phyloP scores from a whole-genome alignment of 139 green algal genomes.

The Chlamydomonas sphaeroides region DNA sequence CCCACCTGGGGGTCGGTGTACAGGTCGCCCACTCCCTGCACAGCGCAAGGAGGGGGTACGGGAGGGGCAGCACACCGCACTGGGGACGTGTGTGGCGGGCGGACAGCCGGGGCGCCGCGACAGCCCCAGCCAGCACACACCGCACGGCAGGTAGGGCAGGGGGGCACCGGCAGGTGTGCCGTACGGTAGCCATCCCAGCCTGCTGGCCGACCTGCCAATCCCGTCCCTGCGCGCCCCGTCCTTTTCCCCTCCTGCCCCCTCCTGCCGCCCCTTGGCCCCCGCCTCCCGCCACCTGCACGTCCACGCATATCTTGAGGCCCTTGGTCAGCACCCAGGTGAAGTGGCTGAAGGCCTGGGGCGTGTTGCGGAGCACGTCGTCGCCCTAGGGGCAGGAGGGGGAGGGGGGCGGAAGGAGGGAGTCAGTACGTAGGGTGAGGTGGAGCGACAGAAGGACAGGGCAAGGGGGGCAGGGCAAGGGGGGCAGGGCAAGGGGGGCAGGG shows the following conservation, averaged over 20 bases:
- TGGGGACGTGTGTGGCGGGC: not conserved
- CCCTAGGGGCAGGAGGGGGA: conserved; percentile 11
- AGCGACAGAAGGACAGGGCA: not conserved
- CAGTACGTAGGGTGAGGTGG: not conserved
- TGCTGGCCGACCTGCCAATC: no score
- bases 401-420: not conserved
- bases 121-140: no score
- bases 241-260: not conserved
- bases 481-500: not conserved
- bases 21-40: conserved; percentile 61
- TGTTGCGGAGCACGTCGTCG: conserved; percentile 32
- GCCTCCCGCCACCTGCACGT: conserved; percentile 36
- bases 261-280: no score
- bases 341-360: conserved; percentile 61
- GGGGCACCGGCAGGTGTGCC: no score
- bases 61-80: not conserved
- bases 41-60: not conserved
- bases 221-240: no score
- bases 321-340: conserved; percentile 58
- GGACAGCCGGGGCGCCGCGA: no score
- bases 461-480: not conserved
- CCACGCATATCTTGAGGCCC: conserved; percentile 55
- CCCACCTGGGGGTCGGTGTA: conserved; percentile 58
- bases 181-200: no score
- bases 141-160: no score